These are phyloP conservation scores for Candida tammaniensis DNA, from an alignment of 805 yeast genomes.

Conservation along the genomic window DNA sequence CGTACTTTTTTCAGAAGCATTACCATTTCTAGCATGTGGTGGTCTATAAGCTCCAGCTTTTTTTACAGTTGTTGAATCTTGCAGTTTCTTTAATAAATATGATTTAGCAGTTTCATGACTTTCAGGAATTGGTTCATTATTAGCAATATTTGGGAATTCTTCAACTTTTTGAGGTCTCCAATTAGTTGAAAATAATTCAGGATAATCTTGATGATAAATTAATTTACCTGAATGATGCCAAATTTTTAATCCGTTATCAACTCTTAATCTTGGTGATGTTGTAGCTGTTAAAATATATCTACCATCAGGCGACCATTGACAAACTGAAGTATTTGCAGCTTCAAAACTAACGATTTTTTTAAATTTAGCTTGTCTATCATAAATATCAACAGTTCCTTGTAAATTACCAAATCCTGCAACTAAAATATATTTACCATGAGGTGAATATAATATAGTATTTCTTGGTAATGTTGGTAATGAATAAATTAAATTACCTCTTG, in stretches of 20 bases:
- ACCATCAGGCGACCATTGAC: conserved; percentile 98
- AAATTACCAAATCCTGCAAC: conserved; percentile 98
- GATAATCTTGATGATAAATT: conserved; percentile 72
- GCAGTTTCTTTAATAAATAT: conserved; percentile 42
- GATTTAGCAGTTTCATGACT: conserved; percentile 73
- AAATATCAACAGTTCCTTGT: conserved; percentile 93
- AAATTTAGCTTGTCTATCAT: conserved; percentile 87
- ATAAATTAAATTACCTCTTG: conserved; percentile 84
- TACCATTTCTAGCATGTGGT: conserved; percentile 77
- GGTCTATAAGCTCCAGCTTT: conserved; percentile 93
- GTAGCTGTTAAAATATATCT: conserved; percentile 91
- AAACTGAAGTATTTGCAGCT: conserved; percentile 93
- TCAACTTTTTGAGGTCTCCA: conserved; percentile 74
- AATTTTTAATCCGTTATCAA: conserved; percentile 89
- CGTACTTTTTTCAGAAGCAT: conserved; percentile 32
- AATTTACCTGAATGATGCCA: conserved; percentile 91
- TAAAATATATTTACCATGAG: conserved; percentile 85
- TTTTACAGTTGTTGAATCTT: conserved; percentile 31
- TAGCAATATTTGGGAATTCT: conserved; percentile 53
- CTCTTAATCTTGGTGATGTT: conserved; percentile 93
- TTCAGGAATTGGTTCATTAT: conserved; percentile 51
- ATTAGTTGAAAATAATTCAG: conserved; percentile 73
- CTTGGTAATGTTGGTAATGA: conserved; percentile 83
- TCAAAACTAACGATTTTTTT: conserved; percentile 75
- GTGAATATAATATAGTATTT: conserved; percentile 88